Percentiles rank a stretch among this genome's conserved stretches.
These are phyloP conservation scores for Mikania micrantha DNA, from an alignment of 129 eudicot species.

Conservation along the genomic window DNA sequence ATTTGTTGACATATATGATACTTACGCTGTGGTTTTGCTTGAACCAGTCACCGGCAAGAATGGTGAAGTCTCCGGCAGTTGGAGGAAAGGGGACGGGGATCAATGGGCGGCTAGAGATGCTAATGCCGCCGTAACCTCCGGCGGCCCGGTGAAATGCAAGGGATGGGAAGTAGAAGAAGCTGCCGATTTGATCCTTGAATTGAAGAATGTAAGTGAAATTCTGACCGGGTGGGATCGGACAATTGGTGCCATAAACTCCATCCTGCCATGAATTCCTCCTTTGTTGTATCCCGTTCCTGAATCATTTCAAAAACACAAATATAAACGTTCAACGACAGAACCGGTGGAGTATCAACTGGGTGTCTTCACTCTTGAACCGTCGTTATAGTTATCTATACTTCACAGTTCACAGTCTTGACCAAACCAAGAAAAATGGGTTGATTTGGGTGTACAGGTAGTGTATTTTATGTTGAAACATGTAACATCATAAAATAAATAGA, in stretches of 20 bases:
- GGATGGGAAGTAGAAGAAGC: slow-evolving; percentile 59
- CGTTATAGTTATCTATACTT: too few species aligned
- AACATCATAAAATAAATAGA: too few species aligned
- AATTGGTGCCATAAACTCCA: slow-evolving; percentile 69
- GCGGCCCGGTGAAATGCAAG: slow-evolving; percentile 59
- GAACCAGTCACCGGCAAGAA: slow-evolving; percentile 68
- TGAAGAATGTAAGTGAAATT: slow-evolving; percentile 57
- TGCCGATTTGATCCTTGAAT: slow-evolving; percentile 65
- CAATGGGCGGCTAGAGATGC: slow-evolving; percentile 43
- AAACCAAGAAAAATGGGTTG: too few species aligned
- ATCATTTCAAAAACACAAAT: too few species aligned
- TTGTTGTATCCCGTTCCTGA: slow-evolving; percentile 62
- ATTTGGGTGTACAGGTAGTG: too few species aligned
- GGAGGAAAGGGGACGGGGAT: slow-evolving; percentile 65
- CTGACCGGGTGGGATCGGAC: slow-evolving; percentile 65
- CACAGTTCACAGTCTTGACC: too few species aligned
- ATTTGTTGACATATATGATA: not conserved
- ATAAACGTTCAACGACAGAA: too few species aligned
- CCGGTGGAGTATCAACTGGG: too few species aligned
- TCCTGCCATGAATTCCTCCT: slow-evolving; percentile 76
- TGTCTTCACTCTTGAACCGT: too few species aligned
- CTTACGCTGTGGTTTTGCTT: slow-evolving; percentile 60
- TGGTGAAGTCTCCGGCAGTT: slow-evolving; percentile 47
- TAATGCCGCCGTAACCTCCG: slow-evolving; percentile 52
- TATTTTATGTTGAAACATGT: too few species aligned